A percentile compares a stretch with the other conserved stretches of the same genome.
phyloP scores from a whole-genome alignment of 2,329 filamentous ascomycete genomes.

The Aphanocladium album region DNA sequence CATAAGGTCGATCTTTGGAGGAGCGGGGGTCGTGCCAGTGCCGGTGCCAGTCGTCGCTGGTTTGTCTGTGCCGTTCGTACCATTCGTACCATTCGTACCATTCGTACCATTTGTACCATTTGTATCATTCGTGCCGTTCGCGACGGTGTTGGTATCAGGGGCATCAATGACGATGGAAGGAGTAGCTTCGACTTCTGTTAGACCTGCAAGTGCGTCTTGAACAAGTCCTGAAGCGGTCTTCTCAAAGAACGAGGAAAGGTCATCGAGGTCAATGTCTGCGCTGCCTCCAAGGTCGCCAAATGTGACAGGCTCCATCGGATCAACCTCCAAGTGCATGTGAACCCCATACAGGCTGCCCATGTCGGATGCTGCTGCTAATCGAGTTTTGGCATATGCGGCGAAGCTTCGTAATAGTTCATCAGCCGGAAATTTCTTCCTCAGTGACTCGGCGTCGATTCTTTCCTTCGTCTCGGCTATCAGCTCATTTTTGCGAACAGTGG shows the following conservation, averaged over 20 bases:
- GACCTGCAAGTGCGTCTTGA: conserved; percentile 34
- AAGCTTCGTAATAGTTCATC: conserved; percentile 34
- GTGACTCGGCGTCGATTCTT: conserved; percentile 17
- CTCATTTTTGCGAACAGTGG: conserved; percentile 29
- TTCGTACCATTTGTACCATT: conserved; percentile 19
- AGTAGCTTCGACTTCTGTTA: conserved; percentile 25
- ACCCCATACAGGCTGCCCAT: conserved; percentile 32
- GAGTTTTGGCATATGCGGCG: conserved; percentile 27
- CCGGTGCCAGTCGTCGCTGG: conserved; percentile 8
- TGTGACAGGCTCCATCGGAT: conserved; percentile 23
- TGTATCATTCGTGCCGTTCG: background rate
- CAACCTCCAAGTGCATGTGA: conserved; percentile 27
- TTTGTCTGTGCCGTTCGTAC: conserved; percentile 26
- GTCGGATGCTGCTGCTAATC: conserved; percentile 29
- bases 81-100: conserved; percentile 22
- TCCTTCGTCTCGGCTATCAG: conserved; percentile 24
- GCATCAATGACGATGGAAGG: conserved; percentile 9
- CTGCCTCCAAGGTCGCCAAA: conserved; percentile 23
- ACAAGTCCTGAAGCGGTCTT: conserved; percentile 37
- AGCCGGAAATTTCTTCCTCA: conserved; percentile 36
- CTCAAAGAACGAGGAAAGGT: conserved; percentile 39
- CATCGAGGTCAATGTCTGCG: conserved; percentile 33
- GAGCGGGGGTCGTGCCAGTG: background rate
- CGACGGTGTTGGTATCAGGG: background rate
- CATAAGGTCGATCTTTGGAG: conserved; percentile 23